These are phyloP conservation scores for Pseudocercospora eumusae DNA, from an alignment of 2,329 filamentous ascomycete species.

Conservation along the genomic window DNA sequence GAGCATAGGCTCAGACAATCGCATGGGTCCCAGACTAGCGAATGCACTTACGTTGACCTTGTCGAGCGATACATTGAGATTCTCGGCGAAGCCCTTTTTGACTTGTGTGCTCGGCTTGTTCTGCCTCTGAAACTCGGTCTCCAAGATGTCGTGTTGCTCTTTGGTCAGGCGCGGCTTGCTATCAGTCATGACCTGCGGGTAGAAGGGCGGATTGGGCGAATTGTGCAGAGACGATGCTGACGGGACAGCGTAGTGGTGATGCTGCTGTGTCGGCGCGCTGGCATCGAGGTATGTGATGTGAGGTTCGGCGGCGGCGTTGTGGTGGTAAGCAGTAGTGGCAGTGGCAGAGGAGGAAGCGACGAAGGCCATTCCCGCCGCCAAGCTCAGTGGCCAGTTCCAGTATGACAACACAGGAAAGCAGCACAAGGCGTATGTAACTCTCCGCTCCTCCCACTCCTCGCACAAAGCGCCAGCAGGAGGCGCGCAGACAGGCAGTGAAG, in stretches of 20 bases:
- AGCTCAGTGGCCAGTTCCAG: not conserved
- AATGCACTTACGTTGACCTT: conserved; percentile 54
- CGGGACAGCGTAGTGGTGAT: conserved; percentile 20
- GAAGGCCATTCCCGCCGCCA: conserved; percentile 26
- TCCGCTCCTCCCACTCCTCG: conserved; percentile 13
- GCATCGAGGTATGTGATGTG: conserved; percentile 16
- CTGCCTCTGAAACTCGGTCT: conserved; percentile 52
- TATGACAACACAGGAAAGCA: not conserved
- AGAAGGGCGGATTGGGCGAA: conserved; percentile 22
- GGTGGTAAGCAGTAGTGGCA: no score
- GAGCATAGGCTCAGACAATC: not conserved
- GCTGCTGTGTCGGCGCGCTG: conserved; percentile 21
- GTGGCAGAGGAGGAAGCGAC: conserved; percentile 19
- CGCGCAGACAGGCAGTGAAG: not conserved
- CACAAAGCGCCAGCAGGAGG: not conserved
- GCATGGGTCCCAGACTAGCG: not conserved
- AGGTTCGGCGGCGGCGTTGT: conserved; percentile 7
- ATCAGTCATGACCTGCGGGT: conserved; percentile 42
- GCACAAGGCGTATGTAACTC: conserved; percentile 1
- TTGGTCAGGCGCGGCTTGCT: conserved; percentile 56
- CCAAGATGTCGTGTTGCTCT: conserved; percentile 56
- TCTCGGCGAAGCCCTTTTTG: conserved; percentile 54
- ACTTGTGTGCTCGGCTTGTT: conserved; percentile 53
- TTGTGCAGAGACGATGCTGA: conserved; percentile 21
- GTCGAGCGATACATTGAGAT: conserved; percentile 52